Percentiles rank a stretch among this genome's conserved stretches.
phyloP scores from a whole-genome alignment of 352 stramenopile species.

The Pythium brassicae region DNA sequence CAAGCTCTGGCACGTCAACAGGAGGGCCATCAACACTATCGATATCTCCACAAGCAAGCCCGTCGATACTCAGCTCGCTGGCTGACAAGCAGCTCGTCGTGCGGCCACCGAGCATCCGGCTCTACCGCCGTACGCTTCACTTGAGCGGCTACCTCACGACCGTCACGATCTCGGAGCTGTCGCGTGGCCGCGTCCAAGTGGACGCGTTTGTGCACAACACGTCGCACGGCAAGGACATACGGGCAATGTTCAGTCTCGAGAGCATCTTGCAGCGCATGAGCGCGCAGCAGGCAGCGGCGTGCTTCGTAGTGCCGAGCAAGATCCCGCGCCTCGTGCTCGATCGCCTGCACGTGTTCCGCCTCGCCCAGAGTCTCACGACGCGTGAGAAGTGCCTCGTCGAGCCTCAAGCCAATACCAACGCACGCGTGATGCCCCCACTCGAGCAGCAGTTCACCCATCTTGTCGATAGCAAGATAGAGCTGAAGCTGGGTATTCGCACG shows the following conservation, averaged over 20 bases:
- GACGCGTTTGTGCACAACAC: conserved; percentile 47
- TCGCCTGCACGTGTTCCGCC: conserved; percentile 48
- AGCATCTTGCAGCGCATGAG: conserved; percentile 48
- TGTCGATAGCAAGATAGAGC: conserved; percentile 4
- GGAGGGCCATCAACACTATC: no score
- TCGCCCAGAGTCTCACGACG: conserved; percentile 12
- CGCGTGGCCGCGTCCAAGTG: conserved; percentile 52
- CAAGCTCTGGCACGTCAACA: no score
- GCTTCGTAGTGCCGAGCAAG: conserved; percentile 25
- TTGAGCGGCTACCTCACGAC: conserved; percentile 43
- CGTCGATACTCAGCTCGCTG: not conserved
- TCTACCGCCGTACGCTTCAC: conserved; percentile 47
- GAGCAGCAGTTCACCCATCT: not conserved
- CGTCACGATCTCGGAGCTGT: conserved; percentile 58
- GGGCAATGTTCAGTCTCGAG: conserved; percentile 42
- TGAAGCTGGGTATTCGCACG: conserved; percentile 21
- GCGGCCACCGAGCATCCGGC: conserved; percentile 36
- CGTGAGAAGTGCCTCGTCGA: not conserved
- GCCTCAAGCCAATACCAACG: no score
- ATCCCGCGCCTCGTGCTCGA: conserved; percentile 53
- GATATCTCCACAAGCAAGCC: no score
- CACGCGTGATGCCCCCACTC: not conserved
- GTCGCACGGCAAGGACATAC: conserved; percentile 12
- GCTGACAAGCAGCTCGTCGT: conserved; percentile 30
- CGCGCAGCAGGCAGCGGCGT: conserved; percentile 20